Evolutionary conservation across 1,284 basidiomycete genomes (phyloP).

Genomic region (Porogramme epimiltina): DNA sequence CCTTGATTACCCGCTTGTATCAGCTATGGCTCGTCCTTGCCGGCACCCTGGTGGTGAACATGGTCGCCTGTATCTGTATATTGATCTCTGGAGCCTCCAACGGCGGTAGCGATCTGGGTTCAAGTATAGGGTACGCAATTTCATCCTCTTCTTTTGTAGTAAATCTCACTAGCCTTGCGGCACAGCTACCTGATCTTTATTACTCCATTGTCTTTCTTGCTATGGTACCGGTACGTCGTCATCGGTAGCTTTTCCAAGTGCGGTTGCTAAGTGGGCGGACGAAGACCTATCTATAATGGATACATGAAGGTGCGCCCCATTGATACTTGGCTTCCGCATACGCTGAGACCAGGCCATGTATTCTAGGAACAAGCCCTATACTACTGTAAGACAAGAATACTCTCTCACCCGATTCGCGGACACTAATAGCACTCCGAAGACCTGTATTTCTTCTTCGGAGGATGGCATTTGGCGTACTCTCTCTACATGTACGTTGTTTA

Average conservation of each 20-base stretch:
- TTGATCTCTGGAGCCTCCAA: slow-evolving; percentile 76
- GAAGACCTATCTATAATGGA: slow-evolving; percentile 92
- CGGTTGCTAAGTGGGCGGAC: background rate
- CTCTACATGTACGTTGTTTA: slow-evolving; percentile 83
- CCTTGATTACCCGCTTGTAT: slow-evolving; percentile 84
- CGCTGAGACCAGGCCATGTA: slow-evolving; percentile 4
- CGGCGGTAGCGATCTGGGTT: slow-evolving; percentile 81
- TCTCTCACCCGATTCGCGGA: no score
- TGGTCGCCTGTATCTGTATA: slow-evolving; percentile 89
- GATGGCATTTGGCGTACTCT: slow-evolving; percentile 90
- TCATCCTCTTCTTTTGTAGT: slow-evolving; percentile 8
- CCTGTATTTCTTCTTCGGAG: slow-evolving; percentile 93
- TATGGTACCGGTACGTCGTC: slow-evolving; percentile 81
- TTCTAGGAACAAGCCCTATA: slow-evolving; percentile 81
- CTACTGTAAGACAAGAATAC: slow-evolving; percentile 77
- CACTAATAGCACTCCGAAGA: slow-evolving; percentile 65
- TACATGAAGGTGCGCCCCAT: slow-evolving; percentile 82
- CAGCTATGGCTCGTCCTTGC: slow-evolving; percentile 86
- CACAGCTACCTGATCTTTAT: slow-evolving; percentile 85
- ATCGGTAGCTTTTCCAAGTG: background rate
- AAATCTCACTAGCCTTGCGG: background rate
- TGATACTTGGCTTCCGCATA: slow-evolving; percentile 11
- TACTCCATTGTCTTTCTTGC: slow-evolving; percentile 77
- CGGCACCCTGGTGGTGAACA: slow-evolving; percentile 83
- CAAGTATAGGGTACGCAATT: slow-evolving; percentile 67